Conservation (phyloP, 106 monocot genomes). For the Dendrobium huoshanense region DNA sequence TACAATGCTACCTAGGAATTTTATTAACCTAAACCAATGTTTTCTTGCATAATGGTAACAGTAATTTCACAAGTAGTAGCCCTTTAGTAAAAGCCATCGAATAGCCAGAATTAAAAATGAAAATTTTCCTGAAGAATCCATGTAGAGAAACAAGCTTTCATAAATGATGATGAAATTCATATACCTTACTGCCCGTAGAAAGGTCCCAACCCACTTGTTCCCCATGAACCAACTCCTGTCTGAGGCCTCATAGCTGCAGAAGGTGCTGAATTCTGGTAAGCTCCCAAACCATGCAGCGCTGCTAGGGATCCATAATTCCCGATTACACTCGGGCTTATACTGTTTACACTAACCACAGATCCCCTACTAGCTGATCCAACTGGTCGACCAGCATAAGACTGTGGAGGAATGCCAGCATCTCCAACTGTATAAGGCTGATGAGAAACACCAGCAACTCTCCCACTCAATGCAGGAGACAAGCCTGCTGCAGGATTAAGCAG, state of each 20-base stretch:
- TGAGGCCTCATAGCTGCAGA: slow-evolving; percentile 11
- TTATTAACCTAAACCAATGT: background rate
- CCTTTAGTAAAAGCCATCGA: background rate
- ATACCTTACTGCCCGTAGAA: slow-evolving; percentile 29
- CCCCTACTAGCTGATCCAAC: slow-evolving; percentile 17
- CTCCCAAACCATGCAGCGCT: slow-evolving; percentile 36
- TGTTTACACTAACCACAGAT: slow-evolving; percentile 22
- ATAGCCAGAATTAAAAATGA: background rate
- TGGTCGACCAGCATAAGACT: slow-evolving; percentile 11
- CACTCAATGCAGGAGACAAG: slow-evolving; percentile 11
- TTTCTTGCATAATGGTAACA: background rate
- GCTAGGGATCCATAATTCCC: slow-evolving; percentile 33
- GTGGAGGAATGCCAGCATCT: background rate
- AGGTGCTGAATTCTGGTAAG: slow-evolving; percentile 23
- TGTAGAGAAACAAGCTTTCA: background rate
- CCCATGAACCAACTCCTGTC: slow-evolving; percentile 11
- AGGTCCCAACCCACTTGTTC: slow-evolving; percentile 14
- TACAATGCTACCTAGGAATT: background rate
- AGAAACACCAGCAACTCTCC: background rate
- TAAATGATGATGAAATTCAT: background rate
- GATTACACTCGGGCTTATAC: slow-evolving; percentile 37
- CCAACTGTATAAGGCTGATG: slow-evolving; percentile 10
- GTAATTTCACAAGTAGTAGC: background rate
- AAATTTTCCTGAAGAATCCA: background rate
- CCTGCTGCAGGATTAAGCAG: slow-evolving; percentile 18